A percentile compares a stretch with the other conserved stretches of the same genome.
Conservation (phyloP, 495 filamentous ascomycete genomes). For the Trypethelium eluteriae region DNA sequence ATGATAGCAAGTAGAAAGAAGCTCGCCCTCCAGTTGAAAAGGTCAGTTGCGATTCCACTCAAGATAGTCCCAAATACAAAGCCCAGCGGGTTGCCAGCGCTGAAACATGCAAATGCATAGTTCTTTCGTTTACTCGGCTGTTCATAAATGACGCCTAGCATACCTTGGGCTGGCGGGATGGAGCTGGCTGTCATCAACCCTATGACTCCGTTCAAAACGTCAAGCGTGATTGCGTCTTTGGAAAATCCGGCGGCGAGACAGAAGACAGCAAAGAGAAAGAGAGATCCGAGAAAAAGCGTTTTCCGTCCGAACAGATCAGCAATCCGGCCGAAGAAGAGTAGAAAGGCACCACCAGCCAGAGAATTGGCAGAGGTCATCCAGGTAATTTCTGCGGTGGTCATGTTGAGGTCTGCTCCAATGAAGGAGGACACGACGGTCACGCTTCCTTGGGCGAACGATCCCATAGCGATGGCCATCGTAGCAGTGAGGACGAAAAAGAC, state of each 20-base stretch:
- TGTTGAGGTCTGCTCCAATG: slow-evolving; percentile 53
- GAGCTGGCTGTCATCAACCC: slow-evolving; percentile 56
- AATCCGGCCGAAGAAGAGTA: slow-evolving; percentile 65
- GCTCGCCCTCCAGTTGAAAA: slow-evolving; percentile 59
- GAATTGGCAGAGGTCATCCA: slow-evolving; percentile 49
- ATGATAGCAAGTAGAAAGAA: slow-evolving; percentile 61
- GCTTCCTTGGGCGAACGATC: slow-evolving; percentile 52
- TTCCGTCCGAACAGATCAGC: slow-evolving; percentile 69
- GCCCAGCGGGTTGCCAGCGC: slow-evolving; percentile 62
- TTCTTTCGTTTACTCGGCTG: slow-evolving; percentile 56
- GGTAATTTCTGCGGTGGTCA: slow-evolving; percentile 62
- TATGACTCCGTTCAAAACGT: slow-evolving; percentile 56
- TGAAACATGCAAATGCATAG: slow-evolving; percentile 60
- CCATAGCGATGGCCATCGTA: slow-evolving; percentile 60
- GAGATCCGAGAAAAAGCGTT: slow-evolving; percentile 57
- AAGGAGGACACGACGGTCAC: slow-evolving; percentile 56
- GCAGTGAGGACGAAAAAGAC: slow-evolving; percentile 59
- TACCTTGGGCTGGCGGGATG: slow-evolving; percentile 60
- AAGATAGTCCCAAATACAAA: slow-evolving; percentile 61
- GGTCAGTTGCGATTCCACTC: slow-evolving; percentile 57
- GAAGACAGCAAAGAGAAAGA: slow-evolving; percentile 55
- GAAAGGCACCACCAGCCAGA: slow-evolving; percentile 61
- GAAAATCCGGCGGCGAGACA: slow-evolving; percentile 54
- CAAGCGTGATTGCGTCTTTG: slow-evolving; percentile 54
- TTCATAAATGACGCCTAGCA: slow-evolving; percentile 57